Conservation (phyloP, 129 eudicot genomes). For the Scalesia atractyloides region DNA sequence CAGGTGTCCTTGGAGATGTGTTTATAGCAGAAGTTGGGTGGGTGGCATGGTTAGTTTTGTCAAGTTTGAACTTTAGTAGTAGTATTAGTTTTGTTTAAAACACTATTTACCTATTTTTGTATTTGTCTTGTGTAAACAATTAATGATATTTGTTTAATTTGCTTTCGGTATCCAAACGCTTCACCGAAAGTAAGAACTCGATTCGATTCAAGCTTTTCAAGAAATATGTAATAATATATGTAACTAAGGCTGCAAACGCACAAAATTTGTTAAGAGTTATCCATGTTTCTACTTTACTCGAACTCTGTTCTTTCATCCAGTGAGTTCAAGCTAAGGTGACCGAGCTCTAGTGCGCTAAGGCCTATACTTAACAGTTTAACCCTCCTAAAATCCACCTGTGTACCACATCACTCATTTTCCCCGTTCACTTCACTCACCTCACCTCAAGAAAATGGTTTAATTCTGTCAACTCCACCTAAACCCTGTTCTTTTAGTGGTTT, state of each 20-base stretch:
- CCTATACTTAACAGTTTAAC: no score
- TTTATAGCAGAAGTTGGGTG: constrained; percentile 23
- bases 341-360: no score
- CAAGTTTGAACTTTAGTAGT: constrained; percentile 17
- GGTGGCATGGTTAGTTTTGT: constrained; percentile 6
- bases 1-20: constrained; percentile 23
- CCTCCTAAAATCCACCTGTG: no score
- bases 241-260: background rate
- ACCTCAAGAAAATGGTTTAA: no score
- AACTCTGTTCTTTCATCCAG: background rate
- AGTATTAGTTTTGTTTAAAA: constrained; percentile 8
- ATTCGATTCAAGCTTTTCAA: background rate
- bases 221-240: background rate
- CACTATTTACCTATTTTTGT: background rate
- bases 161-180: background rate
- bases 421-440: no score
- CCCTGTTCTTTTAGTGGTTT: no score
- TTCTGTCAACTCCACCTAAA: no score
- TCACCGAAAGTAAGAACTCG: background rate
- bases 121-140: no score
- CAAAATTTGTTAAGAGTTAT: background rate
- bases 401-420: no score
- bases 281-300: background rate
- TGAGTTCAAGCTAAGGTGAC: no score
- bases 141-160: constrained; percentile 1